phyloP scores from a whole-genome alignment of 768 basidiomycete genomes.

The Fibroporia radiculosa region DNA sequence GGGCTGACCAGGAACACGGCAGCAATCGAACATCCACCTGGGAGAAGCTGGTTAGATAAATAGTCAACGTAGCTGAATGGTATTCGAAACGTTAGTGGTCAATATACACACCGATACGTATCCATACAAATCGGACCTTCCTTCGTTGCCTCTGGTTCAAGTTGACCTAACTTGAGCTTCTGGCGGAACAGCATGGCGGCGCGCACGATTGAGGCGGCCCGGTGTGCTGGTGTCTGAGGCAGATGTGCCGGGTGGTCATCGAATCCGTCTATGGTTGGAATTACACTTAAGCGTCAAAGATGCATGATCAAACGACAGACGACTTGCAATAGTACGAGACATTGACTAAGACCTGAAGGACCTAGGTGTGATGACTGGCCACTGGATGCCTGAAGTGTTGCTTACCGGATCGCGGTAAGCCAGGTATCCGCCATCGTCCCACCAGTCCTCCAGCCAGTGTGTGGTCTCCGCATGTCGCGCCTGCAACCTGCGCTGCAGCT shows the following conservation, averaged over 20 bases:
- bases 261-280: conserved; percentile 60
- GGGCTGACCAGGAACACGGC: conserved; percentile 65
- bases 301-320: neutral
- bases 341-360: conserved; percentile 67
- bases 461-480: conserved; percentile 43
- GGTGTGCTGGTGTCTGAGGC: conserved; percentile 46
- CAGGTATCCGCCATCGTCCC: conserved; percentile 82
- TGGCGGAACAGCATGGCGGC: conserved; percentile 70
- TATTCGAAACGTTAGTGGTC: neutral
- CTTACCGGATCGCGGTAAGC: conserved; percentile 79
- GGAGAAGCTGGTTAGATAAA: neutral
- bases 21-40: conserved; percentile 93
- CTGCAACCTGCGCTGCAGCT: conserved; percentile 61
- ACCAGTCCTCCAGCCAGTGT: conserved; percentile 93
- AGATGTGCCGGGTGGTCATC: conserved; percentile 56
- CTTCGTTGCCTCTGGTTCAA: conserved; percentile 58
- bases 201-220: conserved; percentile 67
- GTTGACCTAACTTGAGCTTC: conserved; percentile 54
- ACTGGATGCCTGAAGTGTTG: neutral
- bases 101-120: conserved; percentile 56
- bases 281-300: neutral
- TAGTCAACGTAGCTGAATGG: neutral
- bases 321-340: conserved; percentile 87
- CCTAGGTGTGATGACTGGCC: neutral
- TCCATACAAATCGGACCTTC: conserved; percentile 81